Conservation (phyloP, 306 rosid species). For the Ochetophila trinervis region DNA sequence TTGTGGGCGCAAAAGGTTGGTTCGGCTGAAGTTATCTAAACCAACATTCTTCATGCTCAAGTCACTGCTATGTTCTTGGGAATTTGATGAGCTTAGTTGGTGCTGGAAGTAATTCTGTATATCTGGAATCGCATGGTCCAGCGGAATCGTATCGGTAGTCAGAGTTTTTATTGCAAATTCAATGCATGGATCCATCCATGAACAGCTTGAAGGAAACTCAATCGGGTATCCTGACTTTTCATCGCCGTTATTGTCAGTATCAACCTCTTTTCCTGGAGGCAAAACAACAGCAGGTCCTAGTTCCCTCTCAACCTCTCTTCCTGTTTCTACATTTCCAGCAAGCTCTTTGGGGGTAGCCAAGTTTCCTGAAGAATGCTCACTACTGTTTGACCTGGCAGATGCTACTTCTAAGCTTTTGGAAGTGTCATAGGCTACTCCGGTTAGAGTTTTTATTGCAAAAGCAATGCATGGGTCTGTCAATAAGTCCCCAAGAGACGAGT, state of each 20-base stretch:
- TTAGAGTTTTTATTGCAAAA: conserved; percentile 81
- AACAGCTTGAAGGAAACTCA: conserved; percentile 32
- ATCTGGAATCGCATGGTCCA: conserved; percentile 37
- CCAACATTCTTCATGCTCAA: conserved; percentile 29
- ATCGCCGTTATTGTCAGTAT: conserved; percentile 13
- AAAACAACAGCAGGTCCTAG: conserved; percentile 17
- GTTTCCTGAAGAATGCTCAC: conserved; percentile 24
- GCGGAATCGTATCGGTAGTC: conserved; percentile 49
- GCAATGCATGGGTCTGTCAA: conserved; percentile 88
- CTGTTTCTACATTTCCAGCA: conserved; percentile 16
- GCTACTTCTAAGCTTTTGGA: conserved; percentile 31
- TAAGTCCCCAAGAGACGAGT: conserved; percentile 52
- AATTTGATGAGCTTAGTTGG: conserved; percentile 39
- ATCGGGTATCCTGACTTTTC: conserved; percentile 36
- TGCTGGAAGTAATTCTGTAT: conserved; percentile 46
- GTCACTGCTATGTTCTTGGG: conserved; percentile 26
- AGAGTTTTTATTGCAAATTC: conserved; percentile 78
- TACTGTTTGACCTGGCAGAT: conserved; percentile 4
- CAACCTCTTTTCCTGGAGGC: conserved; percentile 23
- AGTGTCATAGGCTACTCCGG: conserved; percentile 45
- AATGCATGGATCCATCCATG: conserved; percentile 76
- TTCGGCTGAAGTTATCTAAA: conserved; percentile 26
- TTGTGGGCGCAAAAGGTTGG: conserved; percentile 28
- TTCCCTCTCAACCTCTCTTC: conserved; percentile 2
- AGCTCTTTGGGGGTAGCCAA: conserved; percentile 25